Base-by-base conservation (phyloP, 2,329 filamentous ascomycete species). In the Amauroascus niger region DNA sequence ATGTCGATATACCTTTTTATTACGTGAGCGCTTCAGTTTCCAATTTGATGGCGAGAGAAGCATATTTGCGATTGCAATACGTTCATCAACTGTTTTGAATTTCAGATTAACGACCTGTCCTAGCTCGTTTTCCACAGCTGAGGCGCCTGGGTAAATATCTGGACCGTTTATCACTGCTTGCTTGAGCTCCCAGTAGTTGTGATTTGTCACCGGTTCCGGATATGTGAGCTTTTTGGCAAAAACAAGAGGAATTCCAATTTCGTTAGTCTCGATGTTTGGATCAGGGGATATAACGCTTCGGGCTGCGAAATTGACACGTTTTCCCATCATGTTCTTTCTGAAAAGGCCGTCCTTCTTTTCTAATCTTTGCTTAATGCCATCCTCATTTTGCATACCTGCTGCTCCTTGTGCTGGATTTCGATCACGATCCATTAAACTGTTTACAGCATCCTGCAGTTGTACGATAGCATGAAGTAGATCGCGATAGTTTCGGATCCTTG, bases 311-410 rank as follows among this genome's bases (percentile, higher is more conserved):
- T 98, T 97, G 73, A 98, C 93, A 76, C 93, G 89, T 77, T 98
- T 98, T 57, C 93, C 93, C 93, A 98, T 98, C 93, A 98, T 97
- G 71, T 98, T 96, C 76, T 95, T 97, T 63, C 93, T 80, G 76
- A 98, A 98, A 28, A 98, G 78, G 60, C 93, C 93, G 66, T 98
- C 94, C 72, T 98, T 98, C 77, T 98, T 98, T 72, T 98, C 93
- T 26, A 98, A 78, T 66, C 90, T 86, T 67, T 98, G 93, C 73
- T 98, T 98, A 73, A 98, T 95, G 62, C 94, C 93, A 59, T 95
- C 90, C 57, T 94, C 87, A 51, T 88, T 86, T 53, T 83, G 79
- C 63, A 85, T 84, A 13, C 83, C 87, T 26, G 88, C 87, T 16
- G 82, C 77, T 49, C 88, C 88, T 59, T 86, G 83, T 2, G 88